Percentiles rank a stretch among this genome's conserved stretches.
These are phyloP conservation scores for Adiantum capillusveneris DNA, from an alignment of 75 land plant species.

Conservation along the genomic window DNA sequence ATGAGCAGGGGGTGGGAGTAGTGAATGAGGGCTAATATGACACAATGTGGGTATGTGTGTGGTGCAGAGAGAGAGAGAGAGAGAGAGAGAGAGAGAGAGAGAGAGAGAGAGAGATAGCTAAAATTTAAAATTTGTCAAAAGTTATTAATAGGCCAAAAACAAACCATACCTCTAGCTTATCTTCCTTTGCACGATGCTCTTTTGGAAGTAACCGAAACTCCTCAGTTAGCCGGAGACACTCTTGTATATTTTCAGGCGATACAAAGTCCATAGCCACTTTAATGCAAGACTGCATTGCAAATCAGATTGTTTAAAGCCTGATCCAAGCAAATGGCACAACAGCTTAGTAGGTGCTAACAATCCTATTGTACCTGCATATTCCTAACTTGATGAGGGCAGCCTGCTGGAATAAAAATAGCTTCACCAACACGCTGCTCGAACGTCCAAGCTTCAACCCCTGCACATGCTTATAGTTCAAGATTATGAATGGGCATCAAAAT, in stretches of 20 bases:
- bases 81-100: too few relatives aligned
- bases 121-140: too few relatives aligned
- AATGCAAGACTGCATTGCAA: constrained; percentile 57
- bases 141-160: too few relatives aligned
- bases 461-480: not conserved
- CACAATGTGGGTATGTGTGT: too few relatives aligned
- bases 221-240: constrained; percentile 48
- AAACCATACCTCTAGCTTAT: constrained; percentile 57
- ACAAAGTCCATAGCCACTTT: constrained; percentile 63
- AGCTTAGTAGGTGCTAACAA: not conserved
- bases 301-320: not conserved
- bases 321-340: not conserved
- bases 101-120: too few relatives aligned
- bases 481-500: not conserved
- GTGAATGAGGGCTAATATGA: not conserved
- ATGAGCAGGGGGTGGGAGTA: too few relatives aligned
- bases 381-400: constrained; percentile 82
- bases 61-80: not conserved
- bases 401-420: constrained; percentile 75
- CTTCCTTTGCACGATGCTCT: constrained; percentile 63
- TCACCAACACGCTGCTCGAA: constrained; percentile 70
- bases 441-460: constrained; percentile 71
- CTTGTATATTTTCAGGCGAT: constrained; percentile 69
- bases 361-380: constrained; percentile 42
- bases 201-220: constrained; percentile 78